These are phyloP conservation scores for Backusella morwellensis DNA, from an alignment of 192 early-diverging fungal genomes.

Conservation along the genomic window DNA sequence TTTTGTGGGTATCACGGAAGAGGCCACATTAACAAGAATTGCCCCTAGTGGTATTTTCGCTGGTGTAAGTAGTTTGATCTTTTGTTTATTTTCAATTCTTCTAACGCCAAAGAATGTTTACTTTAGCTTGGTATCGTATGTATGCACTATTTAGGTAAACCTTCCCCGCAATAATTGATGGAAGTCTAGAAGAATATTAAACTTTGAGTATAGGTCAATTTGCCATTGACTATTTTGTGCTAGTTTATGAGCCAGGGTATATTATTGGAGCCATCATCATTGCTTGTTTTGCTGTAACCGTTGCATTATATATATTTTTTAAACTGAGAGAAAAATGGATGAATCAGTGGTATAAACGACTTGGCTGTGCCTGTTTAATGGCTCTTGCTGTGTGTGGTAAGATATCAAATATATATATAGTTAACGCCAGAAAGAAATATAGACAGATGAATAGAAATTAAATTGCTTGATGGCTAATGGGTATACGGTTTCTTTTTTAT, in stretches of 20 bases:
- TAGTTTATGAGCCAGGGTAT: constrained; percentile 20
- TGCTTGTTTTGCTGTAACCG: constrained; percentile 35
- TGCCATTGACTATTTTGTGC: constrained; percentile 29
- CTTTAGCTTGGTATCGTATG: constrained; percentile 25
- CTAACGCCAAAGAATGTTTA: not conserved
- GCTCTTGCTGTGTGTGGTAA: constrained; percentile 42
- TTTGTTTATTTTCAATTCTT: not conserved
- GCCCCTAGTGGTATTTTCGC: constrained; percentile 32
- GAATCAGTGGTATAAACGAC: constrained; percentile 43
- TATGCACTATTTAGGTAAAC: constrained; percentile 39
- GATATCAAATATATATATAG: not conserved
- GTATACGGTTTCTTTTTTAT: not conserved
- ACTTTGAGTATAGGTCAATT: constrained; percentile 26
- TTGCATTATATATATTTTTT: constrained; percentile 48
- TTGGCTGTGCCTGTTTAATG: constrained; percentile 44
- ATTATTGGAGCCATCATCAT: constrained; percentile 38
- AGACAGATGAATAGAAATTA: too few species aligned
- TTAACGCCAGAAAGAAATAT: not conserved
- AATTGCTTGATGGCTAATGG: not conserved
- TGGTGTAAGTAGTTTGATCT: constrained; percentile 20
- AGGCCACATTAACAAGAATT: constrained; percentile 32
- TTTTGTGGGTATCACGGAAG: constrained; percentile 32
- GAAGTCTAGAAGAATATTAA: not conserved
- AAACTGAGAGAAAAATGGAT: constrained; percentile 44
- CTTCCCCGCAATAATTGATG: not conserved